These are phyloP conservation scores for Urtica urens DNA, from an alignment of 306 rosid genomes.

Conservation along the genomic window DNA sequence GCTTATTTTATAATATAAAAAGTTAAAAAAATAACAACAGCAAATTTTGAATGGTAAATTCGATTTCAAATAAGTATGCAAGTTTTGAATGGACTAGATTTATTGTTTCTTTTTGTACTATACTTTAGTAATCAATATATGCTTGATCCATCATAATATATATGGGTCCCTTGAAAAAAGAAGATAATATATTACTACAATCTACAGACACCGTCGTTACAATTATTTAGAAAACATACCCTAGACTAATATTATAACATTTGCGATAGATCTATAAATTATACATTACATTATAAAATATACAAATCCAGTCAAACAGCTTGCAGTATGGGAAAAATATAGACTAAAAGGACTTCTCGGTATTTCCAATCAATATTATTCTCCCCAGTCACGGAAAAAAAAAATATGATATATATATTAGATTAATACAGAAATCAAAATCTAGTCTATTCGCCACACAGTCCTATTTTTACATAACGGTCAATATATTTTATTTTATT, in stretches of 20 bases:
- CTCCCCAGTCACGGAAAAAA: not conserved
- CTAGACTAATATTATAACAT: not conserved
- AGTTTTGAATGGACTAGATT: not conserved
- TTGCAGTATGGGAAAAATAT: constrained; percentile 1
- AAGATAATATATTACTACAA: not conserved
- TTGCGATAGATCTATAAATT: not conserved
- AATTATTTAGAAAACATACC: not conserved
- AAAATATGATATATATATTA: not conserved
- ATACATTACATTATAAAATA: not conserved
- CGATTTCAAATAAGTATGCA: too few species aligned
- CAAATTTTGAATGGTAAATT: too few species aligned
- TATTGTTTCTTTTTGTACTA: not conserved
- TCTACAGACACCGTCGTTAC: not conserved
- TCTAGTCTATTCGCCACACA: not conserved
- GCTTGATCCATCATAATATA: constrained; percentile 3
- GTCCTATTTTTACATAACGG: too few species aligned
- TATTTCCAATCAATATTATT: not conserved
- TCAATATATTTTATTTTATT: too few species aligned
- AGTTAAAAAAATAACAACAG: too few species aligned
- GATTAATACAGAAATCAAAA: not conserved
- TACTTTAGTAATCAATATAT: constrained; percentile 3
- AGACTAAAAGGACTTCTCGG: not conserved
- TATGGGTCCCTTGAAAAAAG: constrained; percentile 1
- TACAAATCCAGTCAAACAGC: not conserved
- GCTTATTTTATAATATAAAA: too few species aligned